Evolutionary conservation across 352 stramenopile genomes (phyloP).

Genomic region (Phytophthora citrophthora): DNA sequence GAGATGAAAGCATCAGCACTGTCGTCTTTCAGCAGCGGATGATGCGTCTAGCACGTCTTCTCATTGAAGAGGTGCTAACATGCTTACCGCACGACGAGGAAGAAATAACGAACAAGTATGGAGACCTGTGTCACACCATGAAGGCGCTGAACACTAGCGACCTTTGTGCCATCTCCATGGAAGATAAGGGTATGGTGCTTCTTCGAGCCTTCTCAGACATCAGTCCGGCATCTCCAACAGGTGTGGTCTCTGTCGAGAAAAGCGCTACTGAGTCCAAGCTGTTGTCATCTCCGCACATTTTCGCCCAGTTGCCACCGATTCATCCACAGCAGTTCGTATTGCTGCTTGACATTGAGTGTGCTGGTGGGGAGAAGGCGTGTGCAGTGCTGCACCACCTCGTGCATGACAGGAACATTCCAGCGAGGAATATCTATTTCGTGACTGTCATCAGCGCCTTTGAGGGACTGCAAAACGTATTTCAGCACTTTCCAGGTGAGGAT

Average conservation of each 20-base stretch:
- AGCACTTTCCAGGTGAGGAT: constrained; percentile 47
- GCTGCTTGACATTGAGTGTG: constrained; percentile 36
- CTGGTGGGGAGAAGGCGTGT: constrained; percentile 40
- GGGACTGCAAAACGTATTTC: constrained; percentile 44
- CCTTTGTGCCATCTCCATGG: background rate
- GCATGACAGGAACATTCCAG: constrained; percentile 17
- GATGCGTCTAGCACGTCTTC: background rate
- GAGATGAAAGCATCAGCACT: background rate
- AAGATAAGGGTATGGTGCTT: background rate
- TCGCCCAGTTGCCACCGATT: background rate
- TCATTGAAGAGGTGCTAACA: background rate
- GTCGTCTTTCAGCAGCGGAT: background rate
- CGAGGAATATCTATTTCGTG: constrained; percentile 54
- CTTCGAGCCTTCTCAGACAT: background rate
- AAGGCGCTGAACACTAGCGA: background rate
- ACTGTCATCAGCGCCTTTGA: constrained; percentile 47
- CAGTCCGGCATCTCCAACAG: background rate
- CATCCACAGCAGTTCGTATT: background rate
- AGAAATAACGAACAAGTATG: background rate
- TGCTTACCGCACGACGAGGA: background rate
- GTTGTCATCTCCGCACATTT: background rate
- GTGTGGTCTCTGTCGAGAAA: background rate
- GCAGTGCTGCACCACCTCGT: constrained; percentile 46
- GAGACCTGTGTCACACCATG: background rate
- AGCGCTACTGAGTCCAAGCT: background rate